These are phyloP conservation scores for Candida sanyaensis DNA, from an alignment of 1,139 yeast species.

Conservation along the genomic window DNA sequence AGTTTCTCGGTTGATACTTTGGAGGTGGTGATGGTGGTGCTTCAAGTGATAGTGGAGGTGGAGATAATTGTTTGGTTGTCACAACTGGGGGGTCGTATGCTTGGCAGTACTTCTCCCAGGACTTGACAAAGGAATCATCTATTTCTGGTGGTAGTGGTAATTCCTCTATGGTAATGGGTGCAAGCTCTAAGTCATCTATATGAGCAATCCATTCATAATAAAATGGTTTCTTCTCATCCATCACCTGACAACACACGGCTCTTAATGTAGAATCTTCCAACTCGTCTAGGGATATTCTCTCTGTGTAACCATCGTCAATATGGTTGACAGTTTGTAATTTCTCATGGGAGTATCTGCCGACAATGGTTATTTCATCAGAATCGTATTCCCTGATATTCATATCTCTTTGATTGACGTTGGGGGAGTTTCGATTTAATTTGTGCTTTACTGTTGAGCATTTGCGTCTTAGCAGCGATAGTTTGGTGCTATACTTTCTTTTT, in stretches of 20 bases:
- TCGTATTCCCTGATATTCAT: neutral
- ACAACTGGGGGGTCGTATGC: neutral
- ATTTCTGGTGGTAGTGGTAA: slow-evolving; percentile 1
- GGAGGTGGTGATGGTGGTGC: neutral
- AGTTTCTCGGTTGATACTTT: neutral
- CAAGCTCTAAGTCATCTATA: neutral
- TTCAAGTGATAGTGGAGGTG: neutral
- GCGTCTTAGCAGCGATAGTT: neutral
- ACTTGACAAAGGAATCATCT: neutral
- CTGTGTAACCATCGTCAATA: neutral
- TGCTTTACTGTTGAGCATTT: neutral
- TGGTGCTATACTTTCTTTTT: neutral
- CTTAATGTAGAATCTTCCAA: slow-evolving; percentile 1
- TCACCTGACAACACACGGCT: neutral
- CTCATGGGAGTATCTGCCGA: neutral
- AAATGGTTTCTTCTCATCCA: neutral
- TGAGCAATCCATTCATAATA: neutral
- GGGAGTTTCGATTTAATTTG: neutral
- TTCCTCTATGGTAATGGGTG: neutral
- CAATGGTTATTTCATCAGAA: slow-evolving; percentile 9
- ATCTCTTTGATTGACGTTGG: neutral
- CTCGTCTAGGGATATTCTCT: slow-evolving; percentile 5
- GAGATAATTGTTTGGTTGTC: neutral
- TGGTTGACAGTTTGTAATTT: neutral
- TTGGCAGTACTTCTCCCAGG: neutral